Conservation (phyloP, 2,329 filamentous ascomycete species). For the Thermothelomyces thermophilus region DNA sequence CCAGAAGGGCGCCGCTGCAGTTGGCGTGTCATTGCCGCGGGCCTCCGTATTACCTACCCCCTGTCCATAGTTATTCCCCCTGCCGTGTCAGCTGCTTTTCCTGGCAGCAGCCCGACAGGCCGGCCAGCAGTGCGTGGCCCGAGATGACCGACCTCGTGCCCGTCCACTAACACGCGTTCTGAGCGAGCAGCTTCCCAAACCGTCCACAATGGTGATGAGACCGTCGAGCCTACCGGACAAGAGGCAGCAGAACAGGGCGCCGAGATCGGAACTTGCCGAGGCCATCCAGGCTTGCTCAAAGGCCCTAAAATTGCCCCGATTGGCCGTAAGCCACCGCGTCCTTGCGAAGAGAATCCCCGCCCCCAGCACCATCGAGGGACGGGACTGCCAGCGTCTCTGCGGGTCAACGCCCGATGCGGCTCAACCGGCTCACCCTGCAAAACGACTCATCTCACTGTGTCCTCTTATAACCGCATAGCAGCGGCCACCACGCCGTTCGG, state of each 20-base stretch:
- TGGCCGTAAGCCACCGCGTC: constrained; percentile 17
- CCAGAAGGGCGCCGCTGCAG: constrained; percentile 8
- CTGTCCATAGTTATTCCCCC: background rate
- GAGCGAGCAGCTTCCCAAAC: constrained; percentile 23
- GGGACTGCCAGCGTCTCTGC: background rate
- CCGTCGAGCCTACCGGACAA: constrained; percentile 1
- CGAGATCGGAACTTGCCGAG: constrained; percentile 25
- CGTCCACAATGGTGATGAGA: constrained; percentile 15
- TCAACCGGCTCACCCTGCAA: constrained; percentile 3
- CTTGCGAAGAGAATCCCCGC: constrained; percentile 13
- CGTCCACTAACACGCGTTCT: constrained; percentile 15
- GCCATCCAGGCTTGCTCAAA: constrained; percentile 9
- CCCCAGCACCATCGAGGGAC: constrained; percentile 1
- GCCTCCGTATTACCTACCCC: constrained; percentile 1
- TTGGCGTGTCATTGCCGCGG: background rate
- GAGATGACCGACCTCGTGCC: constrained; percentile 13
- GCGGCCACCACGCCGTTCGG: background rate
- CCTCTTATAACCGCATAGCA: constrained; percentile 4
- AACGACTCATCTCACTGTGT: background rate
- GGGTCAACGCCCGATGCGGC: constrained; percentile 8
- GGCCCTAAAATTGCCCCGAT: constrained; percentile 18
- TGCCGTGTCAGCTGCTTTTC: constrained; percentile 11
- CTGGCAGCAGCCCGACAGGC: constrained; percentile 15
- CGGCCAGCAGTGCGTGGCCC: constrained; percentile 4
- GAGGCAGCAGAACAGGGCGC: constrained; percentile 5